These are phyloP conservation scores for Fusarium sp. DNA, from an alignment of 2,329 filamentous ascomycete species.

Conservation along the genomic window DNA sequence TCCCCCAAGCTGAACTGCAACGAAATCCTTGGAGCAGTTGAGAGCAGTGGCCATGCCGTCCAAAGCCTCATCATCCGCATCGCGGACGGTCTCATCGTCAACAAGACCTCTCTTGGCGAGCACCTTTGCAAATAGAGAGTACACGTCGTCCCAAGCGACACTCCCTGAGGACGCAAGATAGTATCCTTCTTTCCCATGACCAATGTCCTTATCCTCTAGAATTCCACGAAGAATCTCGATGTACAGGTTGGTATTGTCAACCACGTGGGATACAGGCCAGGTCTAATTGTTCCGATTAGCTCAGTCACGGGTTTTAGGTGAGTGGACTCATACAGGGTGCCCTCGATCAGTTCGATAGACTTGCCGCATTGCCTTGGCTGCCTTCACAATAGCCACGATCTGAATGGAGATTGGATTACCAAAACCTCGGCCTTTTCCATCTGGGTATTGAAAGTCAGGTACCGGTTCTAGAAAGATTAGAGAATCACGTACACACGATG, in stretches of 20 bases:
- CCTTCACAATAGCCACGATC: neutral
- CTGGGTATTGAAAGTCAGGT: neutral
- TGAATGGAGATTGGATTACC: neutral
- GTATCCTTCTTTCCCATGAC: neutral
- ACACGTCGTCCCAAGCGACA: neutral
- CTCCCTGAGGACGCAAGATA: neutral
- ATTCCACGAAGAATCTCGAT: neutral
- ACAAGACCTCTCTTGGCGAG: neutral
- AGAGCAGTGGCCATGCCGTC: neutral
- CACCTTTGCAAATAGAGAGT: neutral
- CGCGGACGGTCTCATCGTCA: neutral
- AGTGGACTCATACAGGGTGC: neutral
- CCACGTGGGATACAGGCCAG: neutral
- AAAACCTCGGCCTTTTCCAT: neutral
- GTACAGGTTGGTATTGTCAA: neutral
- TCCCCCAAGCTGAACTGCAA: neutral
- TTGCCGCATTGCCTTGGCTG: neutral
- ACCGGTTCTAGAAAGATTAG: accelerated
- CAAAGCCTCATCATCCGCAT: neutral
- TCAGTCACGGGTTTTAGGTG: too few species aligned
- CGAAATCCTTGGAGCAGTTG: neutral
- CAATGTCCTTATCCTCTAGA: neutral
- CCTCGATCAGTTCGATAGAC: neutral
- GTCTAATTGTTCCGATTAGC: neutral
- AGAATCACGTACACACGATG: neutral